These are phyloP conservation scores for Cutaneotrichosporon cutaneum DNA, from an alignment of 1,284 basidiomycete species.

Conservation along the genomic window DNA sequence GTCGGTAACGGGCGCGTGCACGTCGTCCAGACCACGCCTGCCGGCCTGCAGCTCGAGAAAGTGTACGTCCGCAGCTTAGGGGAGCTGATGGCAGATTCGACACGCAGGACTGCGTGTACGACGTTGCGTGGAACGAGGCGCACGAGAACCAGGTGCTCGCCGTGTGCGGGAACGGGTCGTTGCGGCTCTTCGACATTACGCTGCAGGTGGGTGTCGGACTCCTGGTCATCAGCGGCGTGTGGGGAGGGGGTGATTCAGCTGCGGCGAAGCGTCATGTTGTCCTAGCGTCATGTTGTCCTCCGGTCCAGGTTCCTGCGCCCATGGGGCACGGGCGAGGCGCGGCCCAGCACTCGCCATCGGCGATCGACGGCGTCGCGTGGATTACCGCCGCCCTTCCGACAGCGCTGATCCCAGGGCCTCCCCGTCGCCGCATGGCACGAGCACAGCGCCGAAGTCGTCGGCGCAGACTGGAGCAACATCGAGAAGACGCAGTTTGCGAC, in stretches of 20 bases:
- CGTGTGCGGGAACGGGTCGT: constrained; percentile 84
- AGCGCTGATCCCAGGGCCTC: constrained; percentile 29
- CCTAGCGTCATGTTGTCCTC: too few species aligned
- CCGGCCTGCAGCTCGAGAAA: constrained; percentile 63
- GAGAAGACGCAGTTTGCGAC: constrained; percentile 87
- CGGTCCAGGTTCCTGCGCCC: too few species aligned
- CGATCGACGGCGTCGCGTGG: too few species aligned
- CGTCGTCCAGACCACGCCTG: constrained; percentile 61
- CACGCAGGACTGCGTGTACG: constrained; percentile 90
- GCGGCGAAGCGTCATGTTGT: too few species aligned
- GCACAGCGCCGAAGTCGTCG: constrained; percentile 87
- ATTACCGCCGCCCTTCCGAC: too few species aligned
- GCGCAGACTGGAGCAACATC: constrained; percentile 96
- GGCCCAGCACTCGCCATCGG: too few species aligned
- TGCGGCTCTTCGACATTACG: constrained; percentile 87
- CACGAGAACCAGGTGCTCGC: constrained; percentile 90
- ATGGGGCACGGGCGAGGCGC: too few species aligned
- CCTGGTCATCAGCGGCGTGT: too few species aligned
- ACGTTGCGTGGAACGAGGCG: constrained; percentile 86
- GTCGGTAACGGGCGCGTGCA: constrained; percentile 90
- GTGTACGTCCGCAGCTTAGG: constrained; percentile 57
- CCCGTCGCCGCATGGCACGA: constrained; percentile 92
- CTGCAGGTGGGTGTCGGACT: constrained; percentile 65
- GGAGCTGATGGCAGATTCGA: constrained; percentile 65
- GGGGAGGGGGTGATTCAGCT: too few species aligned